Base-by-base conservation (phyloP, 805 yeast species). In the Myxozyma monticola region DNA sequence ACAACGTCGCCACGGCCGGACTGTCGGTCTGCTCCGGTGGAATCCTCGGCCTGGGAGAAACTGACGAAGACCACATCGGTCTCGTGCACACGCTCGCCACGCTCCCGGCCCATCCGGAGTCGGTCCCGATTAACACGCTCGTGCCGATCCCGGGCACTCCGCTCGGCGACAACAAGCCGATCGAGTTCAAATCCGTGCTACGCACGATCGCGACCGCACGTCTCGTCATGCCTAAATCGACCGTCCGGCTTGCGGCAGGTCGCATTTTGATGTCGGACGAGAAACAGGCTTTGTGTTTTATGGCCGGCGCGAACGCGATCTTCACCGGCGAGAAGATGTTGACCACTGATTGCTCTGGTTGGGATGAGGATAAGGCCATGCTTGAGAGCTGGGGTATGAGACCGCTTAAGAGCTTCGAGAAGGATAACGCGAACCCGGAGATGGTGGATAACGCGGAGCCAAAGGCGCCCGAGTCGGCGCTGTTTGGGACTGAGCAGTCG, bases 61-160 rank as follows among this genome's bases (percentile, higher is more conserved):
- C 87, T 8, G 72, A 71, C 25, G 83, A 80, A 3, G 91, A 85
- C 63, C 89, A 83, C 60, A 69, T 85, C 40, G 79, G 85, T 2
- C 84, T 85, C 53, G 62, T 84, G 38, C 72, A 80, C 62, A 83
- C 90, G 0, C 68, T 85, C 50, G 73, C 88, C 1, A 85, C 82
- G 5, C 72, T 86, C 81, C 75, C 76, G 1, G 67, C 72, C n/a
- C 91, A 85, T 59, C 93, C 93, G 1, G 93, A 85, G 65, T 82
- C 88, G 1, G 72, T 85, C 46, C 93, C 93, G n/a, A 84, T 85
- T 57, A 85, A 85, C 65, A 74, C 85, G 60, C 71, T 85, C 40
- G 88, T 85, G n/a, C 81, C 89, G 2, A 85, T 85, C 47, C 78
- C 81, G 53, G 93, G 93, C 2, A 85, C 93, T 0, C 88, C 88